A percentile compares a stretch with the other conserved stretches of the same genome.
phyloP scores from a whole-genome alignment of 352 stramenopile species.

The Phytopythium kandeliae region DNA sequence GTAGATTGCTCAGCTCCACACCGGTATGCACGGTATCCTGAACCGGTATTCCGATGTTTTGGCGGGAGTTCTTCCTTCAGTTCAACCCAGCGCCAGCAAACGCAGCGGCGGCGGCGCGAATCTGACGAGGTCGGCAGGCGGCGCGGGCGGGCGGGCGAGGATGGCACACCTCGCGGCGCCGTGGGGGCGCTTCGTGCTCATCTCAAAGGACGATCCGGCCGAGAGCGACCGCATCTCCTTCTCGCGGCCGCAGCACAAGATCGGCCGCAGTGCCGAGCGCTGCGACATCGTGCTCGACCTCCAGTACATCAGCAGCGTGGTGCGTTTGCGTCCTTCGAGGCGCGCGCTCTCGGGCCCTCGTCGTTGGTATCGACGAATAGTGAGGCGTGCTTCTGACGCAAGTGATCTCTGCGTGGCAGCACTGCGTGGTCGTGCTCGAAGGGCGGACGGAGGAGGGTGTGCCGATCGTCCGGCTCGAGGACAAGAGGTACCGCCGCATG shows the following conservation, averaged over 20 bases:
- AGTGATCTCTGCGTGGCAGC: constrained; percentile 18
- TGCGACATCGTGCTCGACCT: constrained; percentile 49
- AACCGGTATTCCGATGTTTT: background rate
- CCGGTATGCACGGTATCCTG: too few relatives aligned
- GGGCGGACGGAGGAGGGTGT: constrained; percentile 16
- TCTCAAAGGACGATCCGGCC: constrained; percentile 43
- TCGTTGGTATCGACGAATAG: background rate
- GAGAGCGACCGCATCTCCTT: constrained; percentile 72
- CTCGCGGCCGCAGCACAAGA: constrained; percentile 24
- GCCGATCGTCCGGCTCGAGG: constrained; percentile 33
- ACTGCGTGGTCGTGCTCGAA: constrained; percentile 49
- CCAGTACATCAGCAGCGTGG: constrained; percentile 61
- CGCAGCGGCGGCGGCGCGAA: too few relatives aligned
- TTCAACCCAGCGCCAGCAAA: background rate
- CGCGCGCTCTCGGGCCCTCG: background rate
- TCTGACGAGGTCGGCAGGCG: too few relatives aligned
- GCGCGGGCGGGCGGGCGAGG: background rate
- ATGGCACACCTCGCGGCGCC: constrained; percentile 8
- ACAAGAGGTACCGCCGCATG: constrained; percentile 40
- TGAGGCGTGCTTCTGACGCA: background rate
- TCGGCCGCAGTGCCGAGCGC: constrained; percentile 43
- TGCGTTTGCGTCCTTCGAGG: constrained; percentile 17
- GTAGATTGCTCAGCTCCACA: too few relatives aligned
- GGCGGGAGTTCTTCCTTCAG: constrained; percentile 1
- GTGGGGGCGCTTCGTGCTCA: constrained; percentile 57